A percentile compares a stretch with the other conserved stretches of the same genome.
These are phyloP conservation scores for Dionaea muscipula DNA, from an alignment of 179 eudicot genomes.

Conservation along the genomic window DNA sequence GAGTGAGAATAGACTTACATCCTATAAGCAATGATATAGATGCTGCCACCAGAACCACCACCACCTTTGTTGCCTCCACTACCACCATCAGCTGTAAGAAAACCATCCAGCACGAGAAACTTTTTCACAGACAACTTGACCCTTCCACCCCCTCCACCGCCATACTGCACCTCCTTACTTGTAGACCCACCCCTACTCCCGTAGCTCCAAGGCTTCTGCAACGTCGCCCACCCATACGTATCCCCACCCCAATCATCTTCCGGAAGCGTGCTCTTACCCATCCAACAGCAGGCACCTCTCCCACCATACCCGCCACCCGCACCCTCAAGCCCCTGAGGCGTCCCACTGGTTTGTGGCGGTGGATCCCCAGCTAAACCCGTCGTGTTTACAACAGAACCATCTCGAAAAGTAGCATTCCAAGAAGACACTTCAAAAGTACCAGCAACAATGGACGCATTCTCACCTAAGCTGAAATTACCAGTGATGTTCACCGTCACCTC, in stretches of 20 bases:
- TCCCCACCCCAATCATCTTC: conserved; percentile 98
- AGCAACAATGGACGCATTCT: conserved; percentile 41
- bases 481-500: conserved; percentile 41
- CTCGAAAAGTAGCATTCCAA: conserved; percentile 30
- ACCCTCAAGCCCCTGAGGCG: conserved; percentile 48
- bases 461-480: conserved; percentile 52
- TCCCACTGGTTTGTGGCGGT: conserved; percentile 63
- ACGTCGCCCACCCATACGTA: conserved; percentile 60
- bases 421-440: conserved; percentile 49
- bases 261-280: conserved; percentile 52
- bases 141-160: conserved; percentile 90
- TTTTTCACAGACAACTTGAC: conserved; percentile 35
- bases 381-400: conserved; percentile 49
- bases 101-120: conserved; percentile 35
- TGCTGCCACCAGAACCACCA: conserved; percentile 98
- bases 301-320: conserved; percentile 95
- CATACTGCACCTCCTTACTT: conserved; percentile 57
- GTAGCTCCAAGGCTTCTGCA: conserved; percentile 59
- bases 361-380: conserved; percentile 69
- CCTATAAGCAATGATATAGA: conserved; percentile 43
- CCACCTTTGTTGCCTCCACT: conserved; percentile 84
- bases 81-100: conserved; percentile 74
- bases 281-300: conserved; percentile 76
- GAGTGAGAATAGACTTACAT: conserved; percentile 62
- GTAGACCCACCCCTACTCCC: conserved; percentile 92